Percentiles rank a stretch among this genome's conserved stretches.
Evolutionary conservation across 192 early-diverging fungal species (phyloP).

Genomic region (Coemansia sp.): DNA sequence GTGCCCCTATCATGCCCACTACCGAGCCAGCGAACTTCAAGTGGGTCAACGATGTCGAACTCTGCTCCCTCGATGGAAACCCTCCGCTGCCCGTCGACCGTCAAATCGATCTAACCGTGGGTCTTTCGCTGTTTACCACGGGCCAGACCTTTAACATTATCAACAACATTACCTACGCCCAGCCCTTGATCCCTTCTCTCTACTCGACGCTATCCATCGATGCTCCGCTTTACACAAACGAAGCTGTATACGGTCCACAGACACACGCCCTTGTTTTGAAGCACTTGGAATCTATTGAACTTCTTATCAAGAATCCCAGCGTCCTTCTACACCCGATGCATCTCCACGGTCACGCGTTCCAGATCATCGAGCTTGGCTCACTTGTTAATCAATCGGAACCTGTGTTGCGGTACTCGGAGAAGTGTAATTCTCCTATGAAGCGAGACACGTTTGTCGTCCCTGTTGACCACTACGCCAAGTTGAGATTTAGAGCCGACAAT

Average conservation of each 20-base stretch:
- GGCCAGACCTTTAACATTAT: conserved; percentile 44
- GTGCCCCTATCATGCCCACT: conserved; percentile 6
- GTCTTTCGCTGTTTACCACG: conserved; percentile 60
- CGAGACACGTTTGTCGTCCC: conserved; percentile 75
- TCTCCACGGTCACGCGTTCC: conserved; percentile 79
- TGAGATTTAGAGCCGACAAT: conserved; percentile 77
- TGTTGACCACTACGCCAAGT: conserved; percentile 58
- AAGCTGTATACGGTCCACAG: conserved; percentile 64
- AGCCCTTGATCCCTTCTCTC: conserved; percentile 64
- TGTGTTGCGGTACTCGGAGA: not conserved
- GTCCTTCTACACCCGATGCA: conserved; percentile 71
- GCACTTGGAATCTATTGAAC: conserved; percentile 62
- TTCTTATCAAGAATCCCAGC: conserved; percentile 71
- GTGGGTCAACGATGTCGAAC: conserved; percentile 23
- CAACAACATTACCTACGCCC: conserved; percentile 65
- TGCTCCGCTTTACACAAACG: conserved; percentile 38
- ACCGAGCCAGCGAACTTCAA: not conserved
- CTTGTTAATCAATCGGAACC: conserved; percentile 13
- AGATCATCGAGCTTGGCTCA: conserved; percentile 64
- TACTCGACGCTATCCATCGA: conserved; percentile 66
- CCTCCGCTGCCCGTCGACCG: conserved; percentile 17
- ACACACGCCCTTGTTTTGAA: conserved; percentile 62
- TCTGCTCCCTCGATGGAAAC: not conserved
- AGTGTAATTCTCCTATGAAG: conserved; percentile 39
- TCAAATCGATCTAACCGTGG: conserved; percentile 24